These are phyloP conservation scores for Gossypium schwendimanii DNA, from an alignment of 441 rosid genomes.

Conservation along the genomic window DNA sequence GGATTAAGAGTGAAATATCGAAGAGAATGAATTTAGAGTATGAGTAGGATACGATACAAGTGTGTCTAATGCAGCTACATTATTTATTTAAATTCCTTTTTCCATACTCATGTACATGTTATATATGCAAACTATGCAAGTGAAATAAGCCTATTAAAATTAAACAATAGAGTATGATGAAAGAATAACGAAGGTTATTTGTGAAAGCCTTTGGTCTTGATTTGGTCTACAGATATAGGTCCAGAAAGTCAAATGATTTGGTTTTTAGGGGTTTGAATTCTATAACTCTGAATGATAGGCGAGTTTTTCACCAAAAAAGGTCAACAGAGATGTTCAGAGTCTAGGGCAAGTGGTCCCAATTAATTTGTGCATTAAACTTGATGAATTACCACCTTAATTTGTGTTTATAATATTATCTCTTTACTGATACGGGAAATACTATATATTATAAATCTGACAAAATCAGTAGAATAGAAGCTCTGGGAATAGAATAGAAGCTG, in stretches of 20 bases:
- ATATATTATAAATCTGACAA: slow-evolving; percentile 43
- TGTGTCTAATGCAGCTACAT: too few species aligned
- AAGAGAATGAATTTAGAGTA: too few species aligned
- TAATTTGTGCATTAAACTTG: neutral
- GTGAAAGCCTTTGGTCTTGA: neutral
- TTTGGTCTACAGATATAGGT: neutral
- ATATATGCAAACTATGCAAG: neutral
- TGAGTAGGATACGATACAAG: too few species aligned
- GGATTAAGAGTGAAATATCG: too few species aligned
- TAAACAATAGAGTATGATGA: neutral
- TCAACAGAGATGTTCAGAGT: slow-evolving; percentile 10
- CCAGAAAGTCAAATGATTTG: slow-evolving; percentile 13
- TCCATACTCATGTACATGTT: too few species aligned
- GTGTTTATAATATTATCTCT: slow-evolving; percentile 9
- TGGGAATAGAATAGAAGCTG: slow-evolving; percentile 90
- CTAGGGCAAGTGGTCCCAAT: slow-evolving; percentile 8
- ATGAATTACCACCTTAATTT: neutral
- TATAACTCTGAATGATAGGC: slow-evolving; percentile 5
- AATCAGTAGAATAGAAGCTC: slow-evolving; percentile 85
- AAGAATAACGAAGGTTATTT: neutral
- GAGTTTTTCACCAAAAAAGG: slow-evolving; percentile 1
- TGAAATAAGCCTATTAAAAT: neutral
- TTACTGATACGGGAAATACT: neutral
- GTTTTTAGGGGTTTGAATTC: neutral
- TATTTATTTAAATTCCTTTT: too few species aligned